phyloP scores from a whole-genome alignment of 78 protist genomes.

The Andalucia godoyi region DNA sequence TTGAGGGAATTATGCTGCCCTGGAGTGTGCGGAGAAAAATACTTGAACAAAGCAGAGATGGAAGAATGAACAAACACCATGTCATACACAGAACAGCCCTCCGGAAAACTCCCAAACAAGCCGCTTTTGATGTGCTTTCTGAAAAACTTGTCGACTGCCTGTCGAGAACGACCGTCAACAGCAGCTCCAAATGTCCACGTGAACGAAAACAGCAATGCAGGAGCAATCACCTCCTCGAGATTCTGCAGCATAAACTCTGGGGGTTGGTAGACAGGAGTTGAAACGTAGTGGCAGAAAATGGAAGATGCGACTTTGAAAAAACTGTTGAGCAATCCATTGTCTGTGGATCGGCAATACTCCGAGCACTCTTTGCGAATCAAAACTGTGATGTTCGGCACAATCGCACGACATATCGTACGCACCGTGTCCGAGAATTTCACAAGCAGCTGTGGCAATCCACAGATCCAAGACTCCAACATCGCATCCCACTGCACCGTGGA shows the following conservation, averaged over 20 bases:
- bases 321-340: conserved; percentile 3
- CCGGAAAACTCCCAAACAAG: too few species aligned
- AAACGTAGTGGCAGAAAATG: conserved; percentile 5
- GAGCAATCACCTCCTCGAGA: background rate
- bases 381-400: background rate
- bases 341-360: conserved; percentile 32
- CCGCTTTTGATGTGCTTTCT: background rate
- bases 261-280: background rate
- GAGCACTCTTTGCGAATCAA: too few species aligned
- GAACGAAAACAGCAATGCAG: conserved; percentile 20
- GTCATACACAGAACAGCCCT: background rate
- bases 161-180: background rate
- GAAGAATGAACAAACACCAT: too few species aligned
- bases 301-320: conserved; percentile 27
- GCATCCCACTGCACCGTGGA: conserved; percentile 31
- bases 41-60: too few species aligned
- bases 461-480: conserved; percentile 34
- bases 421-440: background rate
- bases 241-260: background rate
- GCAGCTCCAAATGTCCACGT: conserved; percentile 39
- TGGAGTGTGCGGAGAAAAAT: too few species aligned
- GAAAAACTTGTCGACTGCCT: conserved; percentile 11
- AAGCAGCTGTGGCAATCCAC: background rate
- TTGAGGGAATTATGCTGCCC: too few species aligned
- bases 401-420: background rate